Evolutionary conservation across 768 basidiomycete genomes (phyloP).

Genomic region (Leccinum uliginosum): DNA sequence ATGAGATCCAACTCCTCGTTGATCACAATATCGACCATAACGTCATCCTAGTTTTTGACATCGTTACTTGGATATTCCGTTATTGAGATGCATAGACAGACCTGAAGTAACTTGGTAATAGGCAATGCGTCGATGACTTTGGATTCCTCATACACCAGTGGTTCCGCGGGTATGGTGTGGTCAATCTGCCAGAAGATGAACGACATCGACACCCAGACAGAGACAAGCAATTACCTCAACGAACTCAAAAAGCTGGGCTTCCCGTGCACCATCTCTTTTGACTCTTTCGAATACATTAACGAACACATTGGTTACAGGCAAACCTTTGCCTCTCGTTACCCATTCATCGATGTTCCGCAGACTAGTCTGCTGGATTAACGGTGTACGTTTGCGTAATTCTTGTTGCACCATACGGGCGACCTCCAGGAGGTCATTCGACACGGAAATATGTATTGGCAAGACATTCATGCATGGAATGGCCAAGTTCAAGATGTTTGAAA

Average conservation of each 20-base stretch:
- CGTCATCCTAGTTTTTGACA: slow-evolving; percentile 26
- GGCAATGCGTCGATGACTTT: slow-evolving; percentile 14
- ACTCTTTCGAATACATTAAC: slow-evolving; percentile 39
- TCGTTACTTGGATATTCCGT: background rate
- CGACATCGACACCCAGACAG: background rate
- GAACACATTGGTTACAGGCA: slow-evolving; percentile 39
- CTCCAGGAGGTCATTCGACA: slow-evolving; percentile 18
- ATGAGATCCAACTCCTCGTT: slow-evolving; percentile 15
- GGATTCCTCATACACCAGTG: slow-evolving; percentile 8
- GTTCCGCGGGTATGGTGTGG: slow-evolving; percentile 30
- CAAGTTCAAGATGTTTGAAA: slow-evolving; percentile 34
- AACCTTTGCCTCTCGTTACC: slow-evolving; percentile 26
- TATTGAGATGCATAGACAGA: slow-evolving; percentile 2
- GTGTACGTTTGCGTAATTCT: slow-evolving; percentile 35
- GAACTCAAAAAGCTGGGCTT: slow-evolving; percentile 24
- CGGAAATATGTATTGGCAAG: slow-evolving; percentile 34
- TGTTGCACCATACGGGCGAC: slow-evolving; percentile 32
- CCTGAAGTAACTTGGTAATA: slow-evolving; percentile 25
- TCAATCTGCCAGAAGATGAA: slow-evolving; percentile 27
- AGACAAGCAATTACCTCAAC: slow-evolving; percentile 31
- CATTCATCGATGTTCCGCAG: slow-evolving; percentile 34
- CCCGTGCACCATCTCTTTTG: slow-evolving; percentile 22
- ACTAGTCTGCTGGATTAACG: slow-evolving; percentile 39
- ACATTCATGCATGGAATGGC: slow-evolving; percentile 45
- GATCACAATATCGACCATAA: slow-evolving; percentile 32